Percentiles rank a stretch among this genome's conserved stretches.
Evolutionary conservation across 169 alveolate genomes (phyloP).

Genomic region (Hammondia hammondi): DNA sequence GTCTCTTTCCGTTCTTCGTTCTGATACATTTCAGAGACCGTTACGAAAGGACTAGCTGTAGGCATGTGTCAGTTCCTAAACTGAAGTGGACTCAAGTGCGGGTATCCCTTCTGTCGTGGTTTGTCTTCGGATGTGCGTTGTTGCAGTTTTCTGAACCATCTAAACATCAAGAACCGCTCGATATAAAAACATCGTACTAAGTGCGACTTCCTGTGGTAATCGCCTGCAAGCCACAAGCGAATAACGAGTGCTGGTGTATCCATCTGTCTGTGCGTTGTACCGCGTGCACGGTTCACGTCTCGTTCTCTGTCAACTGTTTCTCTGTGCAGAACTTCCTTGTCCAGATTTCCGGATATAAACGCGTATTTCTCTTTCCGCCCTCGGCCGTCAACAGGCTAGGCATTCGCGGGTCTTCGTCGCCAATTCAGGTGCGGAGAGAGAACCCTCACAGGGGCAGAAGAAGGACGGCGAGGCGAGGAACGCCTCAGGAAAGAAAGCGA

Average conservation of each 20-base stretch:
- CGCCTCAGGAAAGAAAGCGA: no score
- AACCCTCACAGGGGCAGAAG: not conserved
- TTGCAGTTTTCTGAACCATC: no score
- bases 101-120: no score
- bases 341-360: slow-evolving; percentile 66
- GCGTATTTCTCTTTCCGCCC: slow-evolving; percentile 73
- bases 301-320: not conserved
- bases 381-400: slow-evolving; percentile 51
- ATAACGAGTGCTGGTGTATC: no score
- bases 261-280: no score
- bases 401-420: slow-evolving; percentile 71
- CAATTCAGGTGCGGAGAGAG: slow-evolving; percentile 3
- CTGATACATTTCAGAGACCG: not conserved
- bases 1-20: not conserved
- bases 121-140: no score
- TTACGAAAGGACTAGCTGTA: no score
- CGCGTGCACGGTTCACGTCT: not conserved
- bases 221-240: no score
- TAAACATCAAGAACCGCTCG: no score
- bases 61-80: not conserved
- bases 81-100: not conserved
- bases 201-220: no score
- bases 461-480: no score
- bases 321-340: slow-evolving; percentile 67
- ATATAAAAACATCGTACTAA: no score